Base-by-base conservation (phyloP, 331 rosid species). In the Rosa hybrid region DNA sequence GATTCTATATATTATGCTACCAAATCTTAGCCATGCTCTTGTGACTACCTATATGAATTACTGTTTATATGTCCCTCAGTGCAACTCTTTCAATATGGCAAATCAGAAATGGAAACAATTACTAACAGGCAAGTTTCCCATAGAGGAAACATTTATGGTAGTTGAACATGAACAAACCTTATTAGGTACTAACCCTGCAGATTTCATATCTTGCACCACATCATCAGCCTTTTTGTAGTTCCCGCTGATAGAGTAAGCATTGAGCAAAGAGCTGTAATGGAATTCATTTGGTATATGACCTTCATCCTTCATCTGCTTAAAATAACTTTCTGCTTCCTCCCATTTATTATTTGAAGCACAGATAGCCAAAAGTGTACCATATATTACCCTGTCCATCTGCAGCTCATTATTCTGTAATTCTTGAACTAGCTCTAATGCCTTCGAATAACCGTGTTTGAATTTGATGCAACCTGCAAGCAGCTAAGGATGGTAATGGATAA, bases 101-200 rank as follows among this genome's bases (percentile, higher is more conserved):
- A 11, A 42, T 50, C 73, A 38, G 7, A 3, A 12, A 50, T n/a
- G 46, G 0, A 48, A 49, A 39, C 3, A 42, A n/a, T 14, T 56
- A 53, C 3, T 21, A 56, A 57, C 18, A 77, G 23, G 41, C 30
- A 57, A 81, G 27, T 50, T 34, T 14, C 17, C 21, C 64, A 65
- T 21, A 59, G 38, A 39, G 39, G 20, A 54, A 21, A 38, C 64
- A n/a, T 54, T 70, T n/a, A 64, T 73, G 64, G 49, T 14, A 41
- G 62, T 57, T 57, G 83, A 83, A 83, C 78, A 75, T 81, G 83
- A 89, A 94, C 98, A 88, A 91, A 95, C 98, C 98, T 95, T 91
- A 85, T 95, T 95, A 79, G 98, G 98, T 84, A 88, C 92, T 92
- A 95, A 84, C 90, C 97, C 98, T 70, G 85, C 92, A 74, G 89